Evolutionary conservation across 176 grass and related monocot genomes (phyloP).

Genomic region (Thinopyrum elongatum): DNA sequence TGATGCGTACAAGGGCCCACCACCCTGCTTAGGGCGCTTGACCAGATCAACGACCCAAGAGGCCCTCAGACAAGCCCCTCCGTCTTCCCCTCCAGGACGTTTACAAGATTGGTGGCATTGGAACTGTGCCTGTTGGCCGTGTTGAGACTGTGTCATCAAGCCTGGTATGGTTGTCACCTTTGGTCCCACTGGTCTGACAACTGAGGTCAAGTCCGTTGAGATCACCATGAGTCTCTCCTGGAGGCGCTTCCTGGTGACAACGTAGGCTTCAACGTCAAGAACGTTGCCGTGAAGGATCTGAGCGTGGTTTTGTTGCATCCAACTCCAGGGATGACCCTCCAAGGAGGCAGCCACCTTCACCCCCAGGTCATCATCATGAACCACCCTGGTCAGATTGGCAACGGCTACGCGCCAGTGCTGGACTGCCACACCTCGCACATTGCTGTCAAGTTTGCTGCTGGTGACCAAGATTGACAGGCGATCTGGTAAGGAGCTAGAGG

Average conservation of each 20-base stretch:
- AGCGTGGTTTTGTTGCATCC: conserved; percentile 78
- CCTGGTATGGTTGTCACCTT: conserved; percentile 89
- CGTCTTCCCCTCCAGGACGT: conserved; percentile 97
- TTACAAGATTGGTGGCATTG: conserved; percentile 98
- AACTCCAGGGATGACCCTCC: conserved; percentile 94
- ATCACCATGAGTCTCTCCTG: conserved; percentile 86
- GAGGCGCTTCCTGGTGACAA: conserved; percentile 84
- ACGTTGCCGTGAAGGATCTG: conserved; percentile 83
- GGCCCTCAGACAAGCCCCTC: conserved; percentile 89
- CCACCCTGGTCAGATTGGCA: conserved; percentile 86
- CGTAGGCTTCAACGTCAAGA: conserved; percentile 86
- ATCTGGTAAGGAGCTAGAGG: conserved; percentile 92
- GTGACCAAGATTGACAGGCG: conserved; percentile 83
- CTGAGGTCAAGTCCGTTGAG: conserved; percentile 93
- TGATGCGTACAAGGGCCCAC: conserved; percentile 86
- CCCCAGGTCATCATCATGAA: conserved; percentile 97
- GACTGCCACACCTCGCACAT: conserved; percentile 94
- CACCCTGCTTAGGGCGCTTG: conserved; percentile 81
- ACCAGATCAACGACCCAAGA: conserved; percentile 82
- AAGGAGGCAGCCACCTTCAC: conserved; percentile 88
- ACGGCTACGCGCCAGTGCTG: conserved; percentile 76
- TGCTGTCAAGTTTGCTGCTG: conserved; percentile 80
- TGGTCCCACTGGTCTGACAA: conserved; percentile 68
- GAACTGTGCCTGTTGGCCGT: conserved; percentile 78
- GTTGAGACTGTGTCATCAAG: conserved; percentile 80